Percentiles rank a stretch among this genome's conserved stretches.
Conservation (phyloP, 805 yeast genomes). For the Monosporozyma aerobia region DNA sequence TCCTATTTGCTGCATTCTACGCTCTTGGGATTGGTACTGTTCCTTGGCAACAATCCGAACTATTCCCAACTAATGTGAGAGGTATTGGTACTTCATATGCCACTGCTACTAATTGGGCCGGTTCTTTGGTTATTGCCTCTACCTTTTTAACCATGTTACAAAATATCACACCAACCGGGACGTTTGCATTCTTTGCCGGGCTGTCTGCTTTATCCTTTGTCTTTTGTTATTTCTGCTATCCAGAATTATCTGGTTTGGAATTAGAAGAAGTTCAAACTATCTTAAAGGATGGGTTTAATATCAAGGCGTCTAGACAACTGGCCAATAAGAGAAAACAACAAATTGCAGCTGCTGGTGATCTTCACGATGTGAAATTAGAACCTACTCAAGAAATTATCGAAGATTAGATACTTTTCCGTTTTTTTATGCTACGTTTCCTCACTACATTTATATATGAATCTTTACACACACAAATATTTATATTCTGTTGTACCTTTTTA, state of each 20-base stretch:
- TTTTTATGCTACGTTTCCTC: neutral
- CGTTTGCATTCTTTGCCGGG: slow-evolving; percentile 84
- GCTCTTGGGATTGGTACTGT: slow-evolving; percentile 95
- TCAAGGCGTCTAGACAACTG: slow-evolving; percentile 50
- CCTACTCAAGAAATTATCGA: slow-evolving; percentile 22
- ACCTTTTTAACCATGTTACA: slow-evolving; percentile 91
- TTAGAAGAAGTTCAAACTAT: slow-evolving; percentile 84
- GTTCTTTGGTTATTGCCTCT: slow-evolving; percentile 82
- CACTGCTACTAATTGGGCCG: slow-evolving; percentile 92
- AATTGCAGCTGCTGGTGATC: slow-evolving; percentile 10
- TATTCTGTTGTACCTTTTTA: neutral
- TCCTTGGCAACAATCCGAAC: slow-evolving; percentile 96
- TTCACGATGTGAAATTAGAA: slow-evolving; percentile 11
- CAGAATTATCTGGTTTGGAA: slow-evolving; percentile 84
- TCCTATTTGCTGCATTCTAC: slow-evolving; percentile 77
- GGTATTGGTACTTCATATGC: slow-evolving; percentile 88
- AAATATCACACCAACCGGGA: slow-evolving; percentile 89
- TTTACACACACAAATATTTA: neutral
- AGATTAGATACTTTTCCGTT: slow-evolving; percentile 1
- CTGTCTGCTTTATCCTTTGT: slow-evolving; percentile 63
- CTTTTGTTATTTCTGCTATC: slow-evolving; percentile 76
- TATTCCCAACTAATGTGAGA: slow-evolving; percentile 88
- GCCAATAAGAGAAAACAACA: slow-evolving; percentile 39
- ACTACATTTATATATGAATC: neutral
- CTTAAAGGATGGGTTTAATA: slow-evolving; percentile 77